Percentiles rank a stretch among this genome's conserved stretches.
phyloP scores from a whole-genome alignment of 2,329 filamentous ascomycete genomes.

The Calycina herbarum region DNA sequence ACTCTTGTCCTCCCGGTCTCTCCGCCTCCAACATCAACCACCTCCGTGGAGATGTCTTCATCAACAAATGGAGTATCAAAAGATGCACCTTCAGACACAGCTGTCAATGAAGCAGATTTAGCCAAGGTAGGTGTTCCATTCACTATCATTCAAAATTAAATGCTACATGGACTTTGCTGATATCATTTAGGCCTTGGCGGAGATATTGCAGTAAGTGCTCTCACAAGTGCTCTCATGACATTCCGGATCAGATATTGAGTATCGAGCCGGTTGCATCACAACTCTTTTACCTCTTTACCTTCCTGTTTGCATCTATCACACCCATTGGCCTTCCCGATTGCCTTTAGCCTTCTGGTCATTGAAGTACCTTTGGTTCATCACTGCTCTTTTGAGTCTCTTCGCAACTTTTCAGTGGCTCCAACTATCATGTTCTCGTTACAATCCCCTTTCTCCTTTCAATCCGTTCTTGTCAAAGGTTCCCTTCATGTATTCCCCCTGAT shows the following conservation, averaged over 20 bases:
- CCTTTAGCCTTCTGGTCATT: neutral
- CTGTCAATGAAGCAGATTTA: neutral
- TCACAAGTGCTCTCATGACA: neutral
- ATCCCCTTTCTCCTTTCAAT: too few species aligned
- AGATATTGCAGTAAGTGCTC: constrained; percentile 7
- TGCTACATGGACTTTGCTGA: neutral
- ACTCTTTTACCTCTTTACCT: neutral
- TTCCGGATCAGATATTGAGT: neutral
- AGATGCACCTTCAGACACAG: neutral
- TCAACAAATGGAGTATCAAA: neutral
- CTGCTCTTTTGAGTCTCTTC: too few species aligned
- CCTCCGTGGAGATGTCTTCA: neutral
- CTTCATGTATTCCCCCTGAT: neutral
- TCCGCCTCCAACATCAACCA: neutral
- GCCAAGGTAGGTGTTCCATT: neutral
- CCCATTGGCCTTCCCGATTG: too few species aligned
- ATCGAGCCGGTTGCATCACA: neutral
- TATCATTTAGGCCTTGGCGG: neutral
- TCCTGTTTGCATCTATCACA: neutral
- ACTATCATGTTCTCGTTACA: too few species aligned
- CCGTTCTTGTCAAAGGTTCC: neutral
- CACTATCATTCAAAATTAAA: neutral
- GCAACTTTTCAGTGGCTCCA: too few species aligned
- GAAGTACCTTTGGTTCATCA: neutral
- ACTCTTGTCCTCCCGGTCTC: neutral